Conservation (phyloP, 2,329 filamentous ascomycete genomes). For the Remersonia thermophila region DNA sequence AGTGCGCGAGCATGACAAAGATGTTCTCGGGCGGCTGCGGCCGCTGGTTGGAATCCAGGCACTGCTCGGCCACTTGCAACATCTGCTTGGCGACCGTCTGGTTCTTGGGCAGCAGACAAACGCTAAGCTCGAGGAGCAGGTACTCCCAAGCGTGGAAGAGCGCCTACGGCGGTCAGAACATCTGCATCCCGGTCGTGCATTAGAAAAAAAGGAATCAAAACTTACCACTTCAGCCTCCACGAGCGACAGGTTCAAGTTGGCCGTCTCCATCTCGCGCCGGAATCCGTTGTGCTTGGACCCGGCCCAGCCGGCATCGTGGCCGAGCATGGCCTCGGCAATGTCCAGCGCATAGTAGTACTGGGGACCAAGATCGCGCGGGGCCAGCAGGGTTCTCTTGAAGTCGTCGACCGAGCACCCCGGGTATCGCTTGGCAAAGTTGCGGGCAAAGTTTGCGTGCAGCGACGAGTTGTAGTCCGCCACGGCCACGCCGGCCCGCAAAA, state of each 20-base stretch:
- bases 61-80: conserved; percentile 62
- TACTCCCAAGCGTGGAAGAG: conserved; percentile 86
- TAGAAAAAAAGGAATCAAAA: conserved; percentile 9
- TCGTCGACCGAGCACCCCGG: conserved; percentile 58
- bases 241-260: conserved; percentile 81
- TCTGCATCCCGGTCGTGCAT: neutral
- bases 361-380: conserved; percentile 52
- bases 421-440: conserved; percentile 74
- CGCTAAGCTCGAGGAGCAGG: conserved; percentile 71
- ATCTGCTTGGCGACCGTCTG: conserved; percentile 54
- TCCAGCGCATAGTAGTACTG: conserved; percentile 77
- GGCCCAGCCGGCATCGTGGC: conserved; percentile 66
- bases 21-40: conserved; percentile 63
- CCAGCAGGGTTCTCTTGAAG: conserved; percentile 65
- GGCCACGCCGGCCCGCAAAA: conserved; percentile 62
- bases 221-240: conserved; percentile 83
- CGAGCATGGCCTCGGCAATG: conserved; percentile 63
- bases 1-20: conserved; percentile 66
- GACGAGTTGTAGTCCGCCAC: conserved; percentile 80
- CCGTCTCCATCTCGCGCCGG: conserved; percentile 66
- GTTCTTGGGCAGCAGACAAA: conserved; percentile 39
- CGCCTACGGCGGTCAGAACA: conserved; percentile 33
- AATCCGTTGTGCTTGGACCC: conserved; percentile 61
- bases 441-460: conserved; percentile 71
- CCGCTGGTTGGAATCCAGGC: conserved; percentile 64